These are phyloP conservation scores for Candida argentea DNA, from an alignment of 805 yeast species.

Conservation along the genomic window DNA sequence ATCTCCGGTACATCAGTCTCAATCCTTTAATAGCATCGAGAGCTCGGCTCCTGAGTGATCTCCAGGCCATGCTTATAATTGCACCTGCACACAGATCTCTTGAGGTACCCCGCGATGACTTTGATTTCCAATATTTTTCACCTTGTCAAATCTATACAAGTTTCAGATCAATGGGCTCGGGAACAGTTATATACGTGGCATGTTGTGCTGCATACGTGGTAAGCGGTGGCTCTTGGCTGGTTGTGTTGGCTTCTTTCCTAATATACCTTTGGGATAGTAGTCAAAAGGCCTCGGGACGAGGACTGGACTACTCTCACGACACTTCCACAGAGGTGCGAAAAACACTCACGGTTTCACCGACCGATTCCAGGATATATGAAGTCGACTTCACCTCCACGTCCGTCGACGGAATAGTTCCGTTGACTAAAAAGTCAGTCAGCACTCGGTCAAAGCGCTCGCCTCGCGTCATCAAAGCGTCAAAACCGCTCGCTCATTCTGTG, in stretches of 20 bases:
- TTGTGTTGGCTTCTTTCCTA: slow-evolving; percentile 6
- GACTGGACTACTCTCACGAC: slow-evolving; percentile 1
- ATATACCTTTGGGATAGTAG: background rate
- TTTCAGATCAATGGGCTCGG: slow-evolving; percentile 7
- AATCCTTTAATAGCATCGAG: too few relatives aligned
- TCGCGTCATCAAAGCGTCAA: slow-evolving; percentile 31
- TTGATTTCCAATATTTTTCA: slow-evolving; percentile 1
- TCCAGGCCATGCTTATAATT: too few relatives aligned
- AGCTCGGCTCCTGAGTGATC: too few relatives aligned
- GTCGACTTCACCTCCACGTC: slow-evolving; percentile 32
- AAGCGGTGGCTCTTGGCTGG: slow-evolving; percentile 35
- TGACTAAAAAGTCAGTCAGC: slow-evolving; percentile 4
- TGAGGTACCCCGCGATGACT: too few relatives aligned
- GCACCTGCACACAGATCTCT: too few relatives aligned
- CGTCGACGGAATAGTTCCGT: slow-evolving; percentile 13
- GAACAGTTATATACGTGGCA: slow-evolving; percentile 7
- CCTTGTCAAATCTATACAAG: background rate
- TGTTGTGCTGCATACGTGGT: slow-evolving; percentile 21
- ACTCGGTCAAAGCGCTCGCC: slow-evolving; percentile 25
- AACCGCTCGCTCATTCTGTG: slow-evolving; percentile 11
- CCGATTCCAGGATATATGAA: slow-evolving; percentile 26
- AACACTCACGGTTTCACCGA: slow-evolving; percentile 3
- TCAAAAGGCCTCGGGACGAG: slow-evolving; percentile 1
- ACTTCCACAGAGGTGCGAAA: too few relatives aligned
- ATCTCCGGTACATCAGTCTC: too few relatives aligned